Conservation (phyloP, 805 yeast species). For the Brettanomyces nanus region DNA sequence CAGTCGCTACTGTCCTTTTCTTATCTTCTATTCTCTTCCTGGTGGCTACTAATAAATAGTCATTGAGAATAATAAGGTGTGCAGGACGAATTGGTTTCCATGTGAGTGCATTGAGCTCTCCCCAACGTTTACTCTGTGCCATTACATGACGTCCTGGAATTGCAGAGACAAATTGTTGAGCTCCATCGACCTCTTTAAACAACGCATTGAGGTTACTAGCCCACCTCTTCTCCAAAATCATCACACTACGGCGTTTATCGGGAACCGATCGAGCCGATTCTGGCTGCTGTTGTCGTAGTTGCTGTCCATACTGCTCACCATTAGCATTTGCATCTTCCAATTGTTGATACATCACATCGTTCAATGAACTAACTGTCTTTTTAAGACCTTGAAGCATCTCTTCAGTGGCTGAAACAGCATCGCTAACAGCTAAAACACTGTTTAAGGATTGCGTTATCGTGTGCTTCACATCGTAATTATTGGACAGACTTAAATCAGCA, state of each 20-base stretch:
- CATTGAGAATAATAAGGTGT: conserved; percentile 72
- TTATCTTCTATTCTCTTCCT: conserved; percentile 35
- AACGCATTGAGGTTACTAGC: conserved; percentile 58
- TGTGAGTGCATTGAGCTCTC: conserved; percentile 76
- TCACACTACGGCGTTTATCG: conserved; percentile 59
- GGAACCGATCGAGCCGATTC: conserved; percentile 18
- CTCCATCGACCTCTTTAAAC: conserved; percentile 85
- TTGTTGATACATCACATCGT: conserved; percentile 44
- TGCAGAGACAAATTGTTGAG: conserved; percentile 68
- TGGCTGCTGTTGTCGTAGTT: neutral
- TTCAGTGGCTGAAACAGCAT: conserved; percentile 56
- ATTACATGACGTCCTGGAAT: conserved; percentile 74
- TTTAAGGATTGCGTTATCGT: conserved; percentile 56
- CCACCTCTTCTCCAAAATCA: conserved; percentile 77
- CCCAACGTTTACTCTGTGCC: conserved; percentile 78
- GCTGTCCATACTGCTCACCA: too few species aligned
- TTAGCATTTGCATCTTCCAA: conserved; percentile 25
- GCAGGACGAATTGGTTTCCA: conserved; percentile 72
- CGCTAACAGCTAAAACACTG: conserved; percentile 50
- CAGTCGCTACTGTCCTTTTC: conserved; percentile 47
- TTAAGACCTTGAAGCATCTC: conserved; percentile 57
- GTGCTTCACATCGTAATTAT: conserved; percentile 49
- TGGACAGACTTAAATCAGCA: conserved; percentile 16
- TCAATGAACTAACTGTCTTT: conserved; percentile 48
- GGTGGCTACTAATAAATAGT: conserved; percentile 66